Conservation (phyloP, 768 basidiomycete species). For the Lentinus tigrinus region DNA sequence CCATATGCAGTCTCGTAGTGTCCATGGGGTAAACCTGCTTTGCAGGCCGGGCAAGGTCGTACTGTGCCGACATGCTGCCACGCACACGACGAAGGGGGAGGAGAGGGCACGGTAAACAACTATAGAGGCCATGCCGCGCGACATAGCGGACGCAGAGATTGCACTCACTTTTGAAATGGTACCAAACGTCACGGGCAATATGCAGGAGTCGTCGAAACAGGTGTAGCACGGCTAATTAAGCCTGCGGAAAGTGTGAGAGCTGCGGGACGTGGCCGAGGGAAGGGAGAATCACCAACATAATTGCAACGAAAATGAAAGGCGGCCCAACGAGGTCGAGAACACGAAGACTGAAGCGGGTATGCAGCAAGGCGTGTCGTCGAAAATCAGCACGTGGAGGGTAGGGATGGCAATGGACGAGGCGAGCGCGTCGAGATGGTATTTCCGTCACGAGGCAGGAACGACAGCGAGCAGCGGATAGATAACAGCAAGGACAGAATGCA, state of each 20-base stretch:
- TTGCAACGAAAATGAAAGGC: conserved; percentile 17
- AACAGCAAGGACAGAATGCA: conserved; percentile 5
- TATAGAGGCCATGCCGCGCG: background rate
- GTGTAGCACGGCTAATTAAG: conserved; percentile 11
- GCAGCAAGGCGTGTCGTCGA: conserved; percentile 19
- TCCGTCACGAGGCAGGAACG: background rate
- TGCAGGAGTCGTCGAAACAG: conserved; percentile 13
- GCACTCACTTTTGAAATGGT: conserved; percentile 1
- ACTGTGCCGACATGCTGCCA: conserved; percentile 19
- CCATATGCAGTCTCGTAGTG: conserved; percentile 4
- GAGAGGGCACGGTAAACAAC: background rate
- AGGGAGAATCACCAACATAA: conserved; percentile 13
- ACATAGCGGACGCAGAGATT: background rate
- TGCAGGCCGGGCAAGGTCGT: conserved; percentile 14
- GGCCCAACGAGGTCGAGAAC: conserved; percentile 14
- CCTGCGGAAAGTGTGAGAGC: conserved; percentile 10
- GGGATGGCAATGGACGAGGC: conserved; percentile 12
- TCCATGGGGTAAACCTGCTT: conserved; percentile 8
- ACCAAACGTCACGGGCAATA: conserved; percentile 6
- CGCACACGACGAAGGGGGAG: background rate
- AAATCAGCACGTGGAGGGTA: conserved; percentile 25
- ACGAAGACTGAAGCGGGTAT: background rate
- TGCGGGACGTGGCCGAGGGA: background rate
- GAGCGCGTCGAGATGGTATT: conserved; percentile 1
- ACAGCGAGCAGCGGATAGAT: background rate